Evolutionary conservation across 148 eudicot species (phyloP).

Genomic region (Polygonum maritimum): DNA sequence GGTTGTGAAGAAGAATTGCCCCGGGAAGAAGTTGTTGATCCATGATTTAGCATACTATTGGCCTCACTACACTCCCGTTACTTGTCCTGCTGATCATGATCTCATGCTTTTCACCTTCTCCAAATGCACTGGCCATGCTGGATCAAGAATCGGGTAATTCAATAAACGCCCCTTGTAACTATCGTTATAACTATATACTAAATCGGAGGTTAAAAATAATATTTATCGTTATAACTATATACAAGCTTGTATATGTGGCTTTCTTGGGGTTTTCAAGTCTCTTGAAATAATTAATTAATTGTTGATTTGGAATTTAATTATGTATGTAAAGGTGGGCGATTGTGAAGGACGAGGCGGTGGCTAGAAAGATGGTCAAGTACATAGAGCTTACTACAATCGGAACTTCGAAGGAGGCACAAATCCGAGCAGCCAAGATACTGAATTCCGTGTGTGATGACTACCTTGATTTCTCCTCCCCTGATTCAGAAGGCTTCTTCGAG

Average conservation of each 20-base stretch:
- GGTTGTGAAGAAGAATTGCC: background rate
- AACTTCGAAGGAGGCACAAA: conserved; percentile 76
- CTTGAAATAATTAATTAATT: too few species aligned
- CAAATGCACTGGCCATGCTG: conserved; percentile 84
- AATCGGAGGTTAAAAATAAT: too few species aligned
- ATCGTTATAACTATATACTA: too few species aligned
- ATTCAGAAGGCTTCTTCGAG: conserved; percentile 32
- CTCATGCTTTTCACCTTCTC: conserved; percentile 75
- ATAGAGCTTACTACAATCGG: conserved; percentile 69
- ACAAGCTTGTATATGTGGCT: too few species aligned
- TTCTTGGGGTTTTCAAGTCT: too few species aligned
- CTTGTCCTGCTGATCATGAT: conserved; percentile 34
- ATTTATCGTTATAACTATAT: too few species aligned
- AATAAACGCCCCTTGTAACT: too few species aligned
- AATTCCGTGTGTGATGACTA: conserved; percentile 45
- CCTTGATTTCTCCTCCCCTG: background rate
- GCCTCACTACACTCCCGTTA: conserved; percentile 83
- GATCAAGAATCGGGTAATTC: conserved; percentile 69
- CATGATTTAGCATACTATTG: conserved; percentile 86
- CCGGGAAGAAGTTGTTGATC: conserved; percentile 29
- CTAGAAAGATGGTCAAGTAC: conserved; percentile 54
- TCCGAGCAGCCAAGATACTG: conserved; percentile 57
- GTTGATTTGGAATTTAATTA: too few species aligned
- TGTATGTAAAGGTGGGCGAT: conserved; percentile 60
- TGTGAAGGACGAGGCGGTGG: conserved; percentile 65